Percentiles rank a stretch among this genome's conserved stretches.
Conservation (phyloP, 768 basidiomycete genomes). For the Paxillus involutus region DNA sequence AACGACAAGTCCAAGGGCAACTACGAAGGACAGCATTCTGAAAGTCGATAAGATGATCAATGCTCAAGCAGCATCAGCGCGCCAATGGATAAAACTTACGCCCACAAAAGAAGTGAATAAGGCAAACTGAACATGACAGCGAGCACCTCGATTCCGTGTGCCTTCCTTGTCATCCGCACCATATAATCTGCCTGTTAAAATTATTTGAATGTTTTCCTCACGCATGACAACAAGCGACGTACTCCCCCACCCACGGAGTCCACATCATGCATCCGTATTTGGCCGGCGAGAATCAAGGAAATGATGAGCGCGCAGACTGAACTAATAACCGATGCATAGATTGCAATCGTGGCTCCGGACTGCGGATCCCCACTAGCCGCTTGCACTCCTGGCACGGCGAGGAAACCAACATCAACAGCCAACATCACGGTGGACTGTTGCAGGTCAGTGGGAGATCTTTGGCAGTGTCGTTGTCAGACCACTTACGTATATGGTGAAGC, state of each 20-base stretch:
- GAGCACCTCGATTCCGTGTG: constrained; percentile 23
- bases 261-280: too few relatives aligned
- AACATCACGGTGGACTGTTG: constrained; percentile 49
- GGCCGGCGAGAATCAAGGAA: too few relatives aligned
- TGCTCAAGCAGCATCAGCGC: too few relatives aligned
- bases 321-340: constrained; percentile 36
- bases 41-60: not conserved
- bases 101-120: constrained; percentile 29
- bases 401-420: constrained; percentile 50
- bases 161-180: constrained; percentile 3
- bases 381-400: constrained; percentile 43
- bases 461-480: not conserved
- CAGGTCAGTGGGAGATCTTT: not conserved
- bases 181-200: constrained; percentile 23
- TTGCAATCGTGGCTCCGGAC: constrained; percentile 29
- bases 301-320: constrained; percentile 14
- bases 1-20: not conserved
- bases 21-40: not conserved
- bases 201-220: not conserved
- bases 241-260: too few relatives aligned
- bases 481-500: constrained; percentile 42
- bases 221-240: too few relatives aligned
- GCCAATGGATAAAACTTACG: constrained; percentile 14
- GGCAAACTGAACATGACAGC: constrained; percentile 33
- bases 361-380: not conserved